Evolutionary conservation across 768 basidiomycete genomes (phyloP).

Genomic region (Kwoniella bestiolae): DNA sequence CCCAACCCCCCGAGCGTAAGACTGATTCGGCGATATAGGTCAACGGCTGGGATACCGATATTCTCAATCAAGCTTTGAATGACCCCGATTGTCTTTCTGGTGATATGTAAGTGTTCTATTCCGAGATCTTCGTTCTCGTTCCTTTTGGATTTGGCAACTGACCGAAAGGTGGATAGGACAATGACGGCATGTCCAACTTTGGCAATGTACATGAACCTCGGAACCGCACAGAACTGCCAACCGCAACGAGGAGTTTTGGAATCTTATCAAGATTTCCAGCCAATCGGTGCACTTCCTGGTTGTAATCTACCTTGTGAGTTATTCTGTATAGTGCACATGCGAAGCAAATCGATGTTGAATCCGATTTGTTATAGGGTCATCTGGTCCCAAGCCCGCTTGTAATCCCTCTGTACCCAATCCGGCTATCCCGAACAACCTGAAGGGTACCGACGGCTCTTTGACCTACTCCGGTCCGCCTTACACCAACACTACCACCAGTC

Average conservation of each 20-base stretch:
- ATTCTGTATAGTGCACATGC: not conserved
- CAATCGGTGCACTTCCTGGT: slow-evolving; percentile 20
- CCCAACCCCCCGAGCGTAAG: no score
- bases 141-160: not conserved
- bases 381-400: slow-evolving; percentile 28
- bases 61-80: slow-evolving; percentile 65
- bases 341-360: not conserved
- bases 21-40: slow-evolving; percentile 48
- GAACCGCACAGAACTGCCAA: slow-evolving; percentile 25
- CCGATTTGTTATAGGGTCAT: slow-evolving; percentile 16
- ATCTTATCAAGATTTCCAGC: slow-evolving; percentile 5
- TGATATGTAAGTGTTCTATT: slow-evolving; percentile 12
- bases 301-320: slow-evolving; percentile 30
- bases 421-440: slow-evolving; percentile 2
- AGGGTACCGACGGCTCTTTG: slow-evolving; percentile 23
- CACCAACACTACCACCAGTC: not conserved
- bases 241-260: slow-evolving; percentile 25
- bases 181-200: slow-evolving; percentile 29
- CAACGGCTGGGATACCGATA: slow-evolving; percentile 67
- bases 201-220: slow-evolving; percentile 21
- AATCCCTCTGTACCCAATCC: slow-evolving; percentile 6
- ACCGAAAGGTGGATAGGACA: slow-evolving; percentile 9
- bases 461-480: slow-evolving; percentile 10
- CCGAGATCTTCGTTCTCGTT: not conserved
- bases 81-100: slow-evolving; percentile 28